Evolutionary conservation across 78 protist species (phyloP).

Genomic region (Cavenderia fasciculata): DNA sequence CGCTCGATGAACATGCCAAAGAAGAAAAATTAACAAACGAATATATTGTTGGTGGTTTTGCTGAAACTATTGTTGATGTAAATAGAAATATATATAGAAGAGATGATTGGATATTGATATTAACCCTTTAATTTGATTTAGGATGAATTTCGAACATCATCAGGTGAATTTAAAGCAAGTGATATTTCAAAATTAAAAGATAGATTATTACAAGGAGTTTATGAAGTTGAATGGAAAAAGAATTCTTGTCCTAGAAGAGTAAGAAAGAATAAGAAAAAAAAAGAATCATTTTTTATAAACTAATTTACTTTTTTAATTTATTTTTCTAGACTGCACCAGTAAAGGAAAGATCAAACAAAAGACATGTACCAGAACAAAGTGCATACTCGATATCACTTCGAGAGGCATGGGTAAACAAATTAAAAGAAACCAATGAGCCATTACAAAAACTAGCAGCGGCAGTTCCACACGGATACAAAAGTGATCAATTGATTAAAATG

Average conservation of each 20-base stretch:
- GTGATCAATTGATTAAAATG: conserved; percentile 55
- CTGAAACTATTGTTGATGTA: conserved; percentile 29
- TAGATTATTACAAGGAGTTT: conserved; percentile 45
- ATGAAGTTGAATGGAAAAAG: conserved; percentile 72
- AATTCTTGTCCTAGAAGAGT: background rate
- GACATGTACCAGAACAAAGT: conserved; percentile 43
- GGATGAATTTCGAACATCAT: conserved; percentile 51
- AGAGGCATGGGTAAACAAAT: conserved; percentile 45
- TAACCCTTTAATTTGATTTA: background rate
- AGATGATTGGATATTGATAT: too few species aligned
- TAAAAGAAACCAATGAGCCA: conserved; percentile 73
- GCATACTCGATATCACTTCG: conserved; percentile 28
- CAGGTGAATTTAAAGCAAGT: conserved; percentile 12
- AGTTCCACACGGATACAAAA: conserved; percentile 68
- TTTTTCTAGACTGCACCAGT: background rate
- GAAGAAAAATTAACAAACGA: conserved; percentile 54
- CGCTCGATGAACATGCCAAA: conserved; percentile 23
- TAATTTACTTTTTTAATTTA: background rate
- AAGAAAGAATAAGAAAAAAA: too few species aligned
- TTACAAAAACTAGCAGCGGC: conserved; percentile 22
- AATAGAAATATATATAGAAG: background rate
- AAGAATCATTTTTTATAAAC: background rate
- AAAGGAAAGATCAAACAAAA: background rate
- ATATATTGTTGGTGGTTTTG: conserved; percentile 61
- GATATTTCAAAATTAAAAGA: conserved; percentile 63